Conservation (phyloP, 1,139 yeast genomes). For the Ogataea hybrid region DNA sequence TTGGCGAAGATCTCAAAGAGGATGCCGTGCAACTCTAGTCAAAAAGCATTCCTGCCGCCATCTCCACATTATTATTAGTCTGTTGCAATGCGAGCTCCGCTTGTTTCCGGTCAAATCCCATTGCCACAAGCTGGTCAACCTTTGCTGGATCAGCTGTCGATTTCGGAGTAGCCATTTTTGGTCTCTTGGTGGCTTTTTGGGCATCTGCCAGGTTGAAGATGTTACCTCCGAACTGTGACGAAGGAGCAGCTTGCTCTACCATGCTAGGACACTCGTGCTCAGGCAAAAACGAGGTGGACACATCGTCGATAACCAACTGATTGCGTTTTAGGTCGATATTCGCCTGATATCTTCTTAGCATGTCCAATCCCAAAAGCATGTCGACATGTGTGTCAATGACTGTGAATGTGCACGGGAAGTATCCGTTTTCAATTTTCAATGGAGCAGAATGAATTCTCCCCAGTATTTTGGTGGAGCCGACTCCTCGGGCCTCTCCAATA, state of each 20-base stretch:
- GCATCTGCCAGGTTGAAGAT: constrained; percentile 31
- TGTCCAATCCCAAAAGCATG: constrained; percentile 60
- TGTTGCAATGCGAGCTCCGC: constrained; percentile 63
- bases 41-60: constrained; percentile 80
- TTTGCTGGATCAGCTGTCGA: constrained; percentile 35
- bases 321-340: constrained; percentile 69
- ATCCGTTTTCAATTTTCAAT: constrained; percentile 65
- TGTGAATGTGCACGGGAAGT: constrained; percentile 75
- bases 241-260: constrained; percentile 9
- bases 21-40: constrained; percentile 26
- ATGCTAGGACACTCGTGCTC: constrained; percentile 67
- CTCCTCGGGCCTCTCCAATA: constrained; percentile 84
- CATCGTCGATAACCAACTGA: constrained; percentile 68
- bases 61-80: constrained; percentile 74
- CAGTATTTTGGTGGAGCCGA: constrained; percentile 73
- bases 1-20: constrained; percentile 17
- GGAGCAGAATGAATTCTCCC: constrained; percentile 93
- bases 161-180: constrained; percentile 19
- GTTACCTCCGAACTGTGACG: constrained; percentile 37
- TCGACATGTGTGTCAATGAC: constrained; percentile 80
- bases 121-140: constrained; percentile 52
- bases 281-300: constrained; percentile 66
- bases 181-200: constrained; percentile 19
- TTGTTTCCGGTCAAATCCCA: constrained; percentile 70
- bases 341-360: constrained; percentile 89